Percentiles rank a stretch among this genome's conserved stretches.
phyloP scores from a whole-genome alignment of 208 protist species.

The Kentomonas sorsogonicus region DNA sequence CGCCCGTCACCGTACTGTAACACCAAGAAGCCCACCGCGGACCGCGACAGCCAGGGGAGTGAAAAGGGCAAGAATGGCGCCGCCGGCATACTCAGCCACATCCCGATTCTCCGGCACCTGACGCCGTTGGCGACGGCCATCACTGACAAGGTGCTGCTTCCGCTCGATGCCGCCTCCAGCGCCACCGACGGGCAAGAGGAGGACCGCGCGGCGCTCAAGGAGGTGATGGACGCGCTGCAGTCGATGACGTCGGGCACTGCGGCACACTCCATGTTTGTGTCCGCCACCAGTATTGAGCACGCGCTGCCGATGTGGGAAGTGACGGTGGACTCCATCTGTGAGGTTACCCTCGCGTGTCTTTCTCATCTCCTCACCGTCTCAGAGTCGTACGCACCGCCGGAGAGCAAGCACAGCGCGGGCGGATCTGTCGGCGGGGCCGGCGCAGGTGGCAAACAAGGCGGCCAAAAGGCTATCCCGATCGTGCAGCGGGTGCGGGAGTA shows the following conservation, averaged over 20 bases:
- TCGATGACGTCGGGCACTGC: slow-evolving; percentile 18
- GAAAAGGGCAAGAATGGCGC: slow-evolving; percentile 10
- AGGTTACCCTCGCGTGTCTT: slow-evolving; percentile 30
- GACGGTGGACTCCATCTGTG: slow-evolving; percentile 45
- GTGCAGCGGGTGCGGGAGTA: slow-evolving; percentile 25
- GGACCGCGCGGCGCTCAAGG: slow-evolving; percentile 51
- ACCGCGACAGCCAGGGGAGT: background rate
- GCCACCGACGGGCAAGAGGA: slow-evolving; percentile 67
- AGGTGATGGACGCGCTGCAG: slow-evolving; percentile 52
- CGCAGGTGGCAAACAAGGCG: background rate
- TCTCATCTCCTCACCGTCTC: slow-evolving; percentile 35
- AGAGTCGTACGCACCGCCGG: slow-evolving; percentile 29
- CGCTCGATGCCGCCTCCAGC: slow-evolving; percentile 45
- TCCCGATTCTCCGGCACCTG: slow-evolving; percentile 75
- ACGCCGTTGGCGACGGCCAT: slow-evolving; percentile 57
- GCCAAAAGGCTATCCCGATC: background rate
- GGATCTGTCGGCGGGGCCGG: background rate
- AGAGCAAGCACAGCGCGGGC: background rate
- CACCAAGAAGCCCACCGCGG: slow-evolving; percentile 11
- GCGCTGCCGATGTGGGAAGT: slow-evolving; percentile 88
- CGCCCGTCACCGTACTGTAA: slow-evolving; percentile 27
- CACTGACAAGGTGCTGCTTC: slow-evolving; percentile 74
- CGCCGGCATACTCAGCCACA: slow-evolving; percentile 41
- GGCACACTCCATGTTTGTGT: slow-evolving; percentile 35
- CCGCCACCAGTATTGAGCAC: slow-evolving; percentile 70